Evolutionary conservation across 371 early-diverging fungal species (phyloP).

Genomic region (Mucor indicus): DNA sequence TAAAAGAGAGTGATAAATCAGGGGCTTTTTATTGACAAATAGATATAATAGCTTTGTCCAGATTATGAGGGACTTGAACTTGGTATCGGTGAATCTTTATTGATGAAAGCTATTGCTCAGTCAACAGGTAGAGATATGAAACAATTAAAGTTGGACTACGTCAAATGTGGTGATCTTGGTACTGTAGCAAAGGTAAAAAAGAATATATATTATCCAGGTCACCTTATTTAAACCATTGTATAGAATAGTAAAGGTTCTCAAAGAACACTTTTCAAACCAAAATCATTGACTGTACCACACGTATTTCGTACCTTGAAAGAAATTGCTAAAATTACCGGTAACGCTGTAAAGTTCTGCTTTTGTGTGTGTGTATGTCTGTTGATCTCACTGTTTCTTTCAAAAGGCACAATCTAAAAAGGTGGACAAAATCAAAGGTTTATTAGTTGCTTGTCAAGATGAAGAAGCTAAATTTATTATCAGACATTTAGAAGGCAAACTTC

Average conservation of each 20-base stretch:
- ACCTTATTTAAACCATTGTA: conserved; percentile 1
- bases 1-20: conserved; percentile 10
- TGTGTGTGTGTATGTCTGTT: not conserved
- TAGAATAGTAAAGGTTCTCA: conserved; percentile 77
- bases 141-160: conserved; percentile 79
- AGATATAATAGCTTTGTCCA: conserved; percentile 71
- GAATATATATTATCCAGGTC: not conserved
- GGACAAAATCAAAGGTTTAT: conserved; percentile 77
- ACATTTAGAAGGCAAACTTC: conserved; percentile 93
- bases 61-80: conserved; percentile 96
- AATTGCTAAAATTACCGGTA: conserved; percentile 82
- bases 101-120: conserved; percentile 93
- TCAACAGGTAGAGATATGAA: conserved; percentile 79
- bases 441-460: conserved; percentile 79
- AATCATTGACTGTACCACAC: conserved; percentile 73
- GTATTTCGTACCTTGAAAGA: conserved; percentile 90
- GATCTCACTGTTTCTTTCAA: not conserved
- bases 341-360: conserved; percentile 49
- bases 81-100: conserved; percentile 92
- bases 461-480: conserved; percentile 95
- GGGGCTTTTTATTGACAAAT: no score
- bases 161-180: conserved; percentile 89
- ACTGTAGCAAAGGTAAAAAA: conserved; percentile 75
- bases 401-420: conserved; percentile 81
- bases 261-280: conserved; percentile 73